Evolutionary conservation across 371 early-diverging fungal genomes (phyloP), one percentile per base, ranked within the genome.

Genomic region (Rhizomucor miehei): DNA sequence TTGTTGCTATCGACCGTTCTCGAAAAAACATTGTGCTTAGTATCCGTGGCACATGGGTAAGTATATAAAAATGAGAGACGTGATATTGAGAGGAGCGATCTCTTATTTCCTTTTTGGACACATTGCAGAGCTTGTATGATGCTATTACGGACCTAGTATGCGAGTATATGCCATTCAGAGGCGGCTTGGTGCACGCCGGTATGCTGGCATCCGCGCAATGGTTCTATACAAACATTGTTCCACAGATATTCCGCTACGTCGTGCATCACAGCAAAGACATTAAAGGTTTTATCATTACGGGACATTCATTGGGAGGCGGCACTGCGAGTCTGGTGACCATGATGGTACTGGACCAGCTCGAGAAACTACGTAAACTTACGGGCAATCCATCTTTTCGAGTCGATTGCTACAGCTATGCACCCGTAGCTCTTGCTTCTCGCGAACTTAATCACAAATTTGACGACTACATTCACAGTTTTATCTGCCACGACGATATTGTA

Each of bases 21-120:
- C 71, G 80, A 45, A 74, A 85, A 52, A 77, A 89, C 0, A 77
- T 93, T 21, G 88, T 92, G 0, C 59, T 93, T 21, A 81, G 83
- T 12, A 90, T 93, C 38, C 82, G 93, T 35, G 93, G 93, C n/a
- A 91, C 91, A 4, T 84, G 89, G 91, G 85, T 85, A 78, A 66
- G 34, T 52, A 29, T 0, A 87, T 86, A 14, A 85, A 84, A 6
- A 3, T 75, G 84, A 85, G 70, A 69, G 66, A 60, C 21, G 36
- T 46, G 8, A 6, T 16, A 13, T 44, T 8, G 9, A n/a, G 14
- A 46, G n/a, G 1, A 10, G 5, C 9, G 23, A 23, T 40, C 47
- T 48, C 14, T 14, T 14, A 21, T 37, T 12, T 45, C 23, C 19
- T 1, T 11, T 55, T n/a, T 38, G 23, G n/a, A n/a, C n/a, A n/a